Evolutionary conservation across 805 yeast species (phyloP).

Genomic region (Myxozyma mucilagina): DNA sequence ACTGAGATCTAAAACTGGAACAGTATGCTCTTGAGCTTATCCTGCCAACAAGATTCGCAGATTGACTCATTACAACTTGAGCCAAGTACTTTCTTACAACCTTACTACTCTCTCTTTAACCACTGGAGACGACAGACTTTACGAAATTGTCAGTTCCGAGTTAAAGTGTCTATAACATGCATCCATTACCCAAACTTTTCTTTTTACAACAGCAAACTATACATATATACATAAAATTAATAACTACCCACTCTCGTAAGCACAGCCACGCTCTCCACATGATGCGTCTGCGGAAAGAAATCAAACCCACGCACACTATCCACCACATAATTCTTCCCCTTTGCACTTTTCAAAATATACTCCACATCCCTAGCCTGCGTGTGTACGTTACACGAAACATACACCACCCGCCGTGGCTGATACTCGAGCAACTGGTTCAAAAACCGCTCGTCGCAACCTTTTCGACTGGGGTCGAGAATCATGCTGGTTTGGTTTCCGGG

Average conservation of each 20-base stretch:
- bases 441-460: slow-evolving; percentile 90
- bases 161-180: no score
- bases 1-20: no score
- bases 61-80: no score
- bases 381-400: slow-evolving; percentile 95
- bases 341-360: slow-evolving; percentile 69
- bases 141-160: no score
- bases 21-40: no score
- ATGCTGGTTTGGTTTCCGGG: slow-evolving; percentile 80
- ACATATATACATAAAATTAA: not conserved
- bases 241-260: slow-evolving; percentile 37
- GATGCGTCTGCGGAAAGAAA: slow-evolving; percentile 94
- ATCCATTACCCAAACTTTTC: not conserved
- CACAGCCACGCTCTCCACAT: slow-evolving; percentile 86
- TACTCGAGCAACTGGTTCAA: slow-evolving; percentile 81
- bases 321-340: slow-evolving; percentile 57
- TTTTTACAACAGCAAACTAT: not conserved
- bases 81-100: no score
- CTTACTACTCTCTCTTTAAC: no score
- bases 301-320: slow-evolving; percentile 92
- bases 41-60: no score
- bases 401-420: slow-evolving; percentile 83
- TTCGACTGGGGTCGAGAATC: slow-evolving; percentile 94
- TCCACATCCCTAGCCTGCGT: slow-evolving; percentile 95
- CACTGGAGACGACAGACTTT: no score